Evolutionary conservation across 441 rosid genomes (phyloP).

Genomic region (Pelargonium australe): DNA sequence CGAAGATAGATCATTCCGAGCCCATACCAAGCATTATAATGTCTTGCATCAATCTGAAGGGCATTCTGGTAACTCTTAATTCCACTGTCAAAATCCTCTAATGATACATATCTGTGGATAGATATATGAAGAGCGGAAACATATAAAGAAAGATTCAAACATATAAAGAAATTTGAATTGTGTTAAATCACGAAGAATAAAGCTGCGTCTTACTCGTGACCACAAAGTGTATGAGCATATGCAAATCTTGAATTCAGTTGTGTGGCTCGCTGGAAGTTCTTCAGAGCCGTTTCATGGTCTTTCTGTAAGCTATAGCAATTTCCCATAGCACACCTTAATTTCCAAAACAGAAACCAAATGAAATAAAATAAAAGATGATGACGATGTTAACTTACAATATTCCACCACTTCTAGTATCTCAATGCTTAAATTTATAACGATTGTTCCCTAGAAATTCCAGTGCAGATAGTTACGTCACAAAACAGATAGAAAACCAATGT

Average conservation of each 20-base stretch:
- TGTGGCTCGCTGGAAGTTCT: constrained; percentile 86
- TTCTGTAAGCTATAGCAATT: constrained; percentile 96
- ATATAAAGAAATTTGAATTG: background rate
- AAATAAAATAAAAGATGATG: background rate
- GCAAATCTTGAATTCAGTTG: constrained; percentile 86
- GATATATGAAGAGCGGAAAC: constrained; percentile 6
- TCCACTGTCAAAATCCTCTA: constrained; percentile 93
- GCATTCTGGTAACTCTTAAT: constrained; percentile 90
- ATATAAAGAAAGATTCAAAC: constrained; percentile 2
- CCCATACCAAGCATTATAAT: constrained; percentile 96
- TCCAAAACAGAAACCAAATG: background rate
- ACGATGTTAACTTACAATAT: background rate
- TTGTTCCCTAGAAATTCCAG: too few relatives aligned
- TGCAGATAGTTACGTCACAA: background rate
- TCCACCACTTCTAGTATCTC: background rate
- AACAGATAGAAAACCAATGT: background rate
- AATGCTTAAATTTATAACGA: background rate
- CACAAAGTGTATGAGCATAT: constrained; percentile 90
- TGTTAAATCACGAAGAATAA: background rate
- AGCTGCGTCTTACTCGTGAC: constrained; percentile 73
- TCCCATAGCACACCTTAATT: constrained; percentile 95
- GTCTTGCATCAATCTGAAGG: constrained; percentile 81
- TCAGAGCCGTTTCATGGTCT: constrained; percentile 94
- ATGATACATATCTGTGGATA: constrained; percentile 61
- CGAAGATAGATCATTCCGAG: constrained; percentile 95